Evolutionary conservation across 1,139 yeast species (phyloP), one percentile per base, ranked within the genome.

Genomic region (Suhomyces wounanorum): DNA sequence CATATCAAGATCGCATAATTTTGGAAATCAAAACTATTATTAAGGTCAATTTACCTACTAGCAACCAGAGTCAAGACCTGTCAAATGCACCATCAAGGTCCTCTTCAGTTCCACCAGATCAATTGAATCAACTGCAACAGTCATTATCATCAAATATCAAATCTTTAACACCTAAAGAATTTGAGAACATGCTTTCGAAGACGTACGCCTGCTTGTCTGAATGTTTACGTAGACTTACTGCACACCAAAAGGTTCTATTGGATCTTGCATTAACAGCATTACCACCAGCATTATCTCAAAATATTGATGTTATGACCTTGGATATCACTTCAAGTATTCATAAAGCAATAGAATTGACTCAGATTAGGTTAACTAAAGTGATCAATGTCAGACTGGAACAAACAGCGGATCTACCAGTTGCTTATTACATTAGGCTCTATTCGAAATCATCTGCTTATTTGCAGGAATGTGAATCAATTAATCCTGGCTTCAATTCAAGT

Each of bases 381-480:
- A 77, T 92, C 18, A 82, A 84, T 52, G 96, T 89, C 7, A 78
- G 98, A 53, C 83, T 85, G 64, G 91, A 85, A 47, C 83, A 87
- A 55, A 84, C 84, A 13, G 81, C 89, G 0, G 81, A 77, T 42
- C 67, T 86, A 35, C 67, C 84, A 2, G 69, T 76, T 40, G 72
- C 78, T 8, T 78, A 76, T 55, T 90, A 91, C 65, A 65, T 89
- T 49, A 74, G 83, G 51, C 78, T 90, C 46, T 89, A 85, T 66
- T 77, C 87, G 3, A 72, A 89, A 18, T 82, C 85, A 46, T 81
- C 85, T 1, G 77, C 86, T 23, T 92, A 91, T 62, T 73, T 91
- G 37, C 82, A 83, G 47, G 96, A 90, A 63, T 89, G 97, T 66
- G 99, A 94, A 65, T 76, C 85, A 13, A 82, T 92, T 8, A 84